Base-by-base conservation (phyloP, 106 monocot species). In the Cymbidium sinense region DNA sequence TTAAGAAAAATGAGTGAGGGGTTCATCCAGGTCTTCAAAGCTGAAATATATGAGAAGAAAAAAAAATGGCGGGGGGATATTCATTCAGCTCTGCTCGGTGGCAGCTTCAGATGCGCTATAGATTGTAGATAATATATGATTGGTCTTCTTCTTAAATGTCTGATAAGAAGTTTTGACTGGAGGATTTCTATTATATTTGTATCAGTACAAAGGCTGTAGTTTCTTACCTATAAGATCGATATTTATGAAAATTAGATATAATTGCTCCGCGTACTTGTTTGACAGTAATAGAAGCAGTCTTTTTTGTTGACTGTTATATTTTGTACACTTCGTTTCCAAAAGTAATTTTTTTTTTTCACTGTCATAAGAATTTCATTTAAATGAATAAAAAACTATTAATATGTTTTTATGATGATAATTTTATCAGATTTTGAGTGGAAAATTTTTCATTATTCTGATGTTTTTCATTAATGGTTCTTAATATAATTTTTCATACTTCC, bases 121-220 rank as follows among this genome's bases (percentile, higher is more conserved):
- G 58, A n/a, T 23, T 61, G 67, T 67, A 67, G 67, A 67, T 67
- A 67, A 33, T 10, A 64, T n/a, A 33, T 30, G 65, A 65, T 62
- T 4, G 19, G 2, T 64, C 3, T 54, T 54, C 54, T 54, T 25
- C 64, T 0, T 27, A 29, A 29, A 64, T 64, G 64, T 29, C 10
- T 6, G 28, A 11, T 11, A 7, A 21, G 11, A 65, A 29, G 65
- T 30, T 65, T 65, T 30, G 29, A 65, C 29, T 2, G 11, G 27
- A 65, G 30, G 30, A 30, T 13, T 65, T 65, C 13, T 30, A 8
- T 58, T 58, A 58, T 58, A 23, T 58, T 58, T 65, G 27, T 13
- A 30, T 30, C 65, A 31, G 28, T 30, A 5, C 2, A 30, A 27
- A 30, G 30, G 65, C 12, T 30, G 12, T 65, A 13, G 9, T 65